Conservation (phyloP, 2,329 filamentous ascomycete genomes). For the Tolypocladium paradoxum region DNA sequence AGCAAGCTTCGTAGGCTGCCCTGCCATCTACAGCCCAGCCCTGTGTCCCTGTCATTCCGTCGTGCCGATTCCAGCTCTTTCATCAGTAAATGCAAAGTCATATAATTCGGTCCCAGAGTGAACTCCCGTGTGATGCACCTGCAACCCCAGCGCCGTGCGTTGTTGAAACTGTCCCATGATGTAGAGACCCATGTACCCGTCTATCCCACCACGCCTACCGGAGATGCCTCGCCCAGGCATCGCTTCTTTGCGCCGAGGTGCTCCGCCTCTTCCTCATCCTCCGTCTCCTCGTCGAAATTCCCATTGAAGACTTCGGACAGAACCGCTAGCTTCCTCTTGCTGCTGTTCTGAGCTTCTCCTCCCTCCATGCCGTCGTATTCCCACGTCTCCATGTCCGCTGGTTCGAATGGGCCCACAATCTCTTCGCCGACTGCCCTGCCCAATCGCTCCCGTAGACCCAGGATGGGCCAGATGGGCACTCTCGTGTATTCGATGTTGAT, state of each 20-base stretch:
- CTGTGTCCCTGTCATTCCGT: background rate
- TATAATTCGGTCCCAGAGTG: background rate
- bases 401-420: slow-evolving; percentile 32
- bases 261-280: slow-evolving; percentile 21
- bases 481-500: slow-evolving; percentile 36
- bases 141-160: background rate
- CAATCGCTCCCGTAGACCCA: slow-evolving; percentile 44
- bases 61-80: background rate
- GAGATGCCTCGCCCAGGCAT: slow-evolving; percentile 18
- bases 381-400: slow-evolving; percentile 34
- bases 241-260: slow-evolving; percentile 20
- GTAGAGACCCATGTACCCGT: background rate
- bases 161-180: background rate
- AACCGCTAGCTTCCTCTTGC: slow-evolving; percentile 24
- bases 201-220: slow-evolving; percentile 19
- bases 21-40: background rate
- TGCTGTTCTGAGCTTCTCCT: slow-evolving; percentile 10
- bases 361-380: slow-evolving; percentile 22
- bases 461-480: slow-evolving; percentile 43
- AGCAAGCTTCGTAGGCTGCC: background rate
- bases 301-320: slow-evolving; percentile 27
- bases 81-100: background rate
- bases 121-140: background rate
- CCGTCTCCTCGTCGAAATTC: slow-evolving; percentile 28
- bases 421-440: slow-evolving; percentile 41